Base-by-base conservation (phyloP, 345 rosid genomes). In the Gossypium raimondii region DNA sequence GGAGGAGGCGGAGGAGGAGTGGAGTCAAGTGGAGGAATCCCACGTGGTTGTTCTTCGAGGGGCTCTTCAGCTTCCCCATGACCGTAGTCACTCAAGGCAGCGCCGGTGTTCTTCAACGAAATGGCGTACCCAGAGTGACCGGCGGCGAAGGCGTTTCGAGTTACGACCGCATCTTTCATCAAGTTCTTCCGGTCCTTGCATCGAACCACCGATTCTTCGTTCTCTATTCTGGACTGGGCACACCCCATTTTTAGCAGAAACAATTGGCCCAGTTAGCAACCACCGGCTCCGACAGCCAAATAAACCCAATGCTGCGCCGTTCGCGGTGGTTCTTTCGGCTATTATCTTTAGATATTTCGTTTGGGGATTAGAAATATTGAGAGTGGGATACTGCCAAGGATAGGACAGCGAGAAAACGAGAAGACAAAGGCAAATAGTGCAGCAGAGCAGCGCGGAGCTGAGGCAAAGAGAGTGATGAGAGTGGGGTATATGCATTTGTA, bases 41-140 rank as follows among this genome's bases (percentile, higher is more conserved):
- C 86, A 45, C 43, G 76, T 44, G 82, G 78, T 2, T 69, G 62
- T 58, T 73, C 74, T 56, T 73, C 76, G 18, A 76, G 68, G 17
- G 81, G 70, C 1, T 77, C 89, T 52, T 71, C 87, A 7, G 88
- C 84, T 83, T 95, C 99, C 2, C 94, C 98, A 24, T 86, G 97
- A 56, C 89, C 94, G 76, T 90, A 95, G 83, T 91, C 99, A 79
- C 96, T 87, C 58, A 95, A 85, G 34, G 97, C 94, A 27, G 99
- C 99, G 7, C 99, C 99, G 0, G 92, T 85, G 83, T 91, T 89
- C 85, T 95, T 95, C 17, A 95, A 77, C 11, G 93, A 84, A 60
- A 90, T 67, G 18, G 94, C 82, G 81, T 85, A 95, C 4, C 92
- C 97, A 18, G 93, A 86, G 73, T 93, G 97, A 8, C 88, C 93